Evolutionary conservation across 257 asterid genomes (phyloP), one percentile per base, ranked within the genome.

Genomic region (Cinchona pubescens): DNA sequence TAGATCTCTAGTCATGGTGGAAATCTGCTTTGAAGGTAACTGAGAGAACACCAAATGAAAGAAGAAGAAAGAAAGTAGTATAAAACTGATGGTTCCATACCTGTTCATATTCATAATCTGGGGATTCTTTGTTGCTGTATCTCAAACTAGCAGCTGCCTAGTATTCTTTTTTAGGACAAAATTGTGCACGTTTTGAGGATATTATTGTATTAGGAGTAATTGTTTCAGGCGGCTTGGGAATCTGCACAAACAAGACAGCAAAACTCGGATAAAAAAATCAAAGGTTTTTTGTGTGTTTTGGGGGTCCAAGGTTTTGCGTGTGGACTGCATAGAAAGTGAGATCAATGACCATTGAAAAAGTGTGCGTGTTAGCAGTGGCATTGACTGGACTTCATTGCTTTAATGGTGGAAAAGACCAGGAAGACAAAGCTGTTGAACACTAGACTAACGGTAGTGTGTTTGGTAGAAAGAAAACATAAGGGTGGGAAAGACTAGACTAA

Each of bases 31-130:
- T 29, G 62, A 29, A 25, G 81, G 77, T 9, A 81, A 30, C 25
- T 77, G 82, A 71, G 79, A 77, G 25, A 40, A 69, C 53, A 66
- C 79, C 32, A 74, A 67, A 11, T 65, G 74, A 68, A 80, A 77
- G 23, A 68, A 45, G 46, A 76, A 72, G 29, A 65, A 58, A 37
- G 38, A 48, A 40, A 60, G 21, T 67, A 76, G 64, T 30, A 43
- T 11, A 67, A 61, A 80, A 37, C 27, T 49, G 30, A 66, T 16
- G 23, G 69, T 43, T 38, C 8, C 74, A 75, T 80, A 75, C 76
- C 76, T 76, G 60, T 25, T 66, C 75, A 80, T 56, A 25, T n/a
- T n/a, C n/a, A 32, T 76, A 4, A 63, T 63, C 37, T 51, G n/a
- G n/a, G 34, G 51, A 21, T 19, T 49, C 56, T 35, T 23, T 38